Base-by-base conservation (phyloP, 805 yeast species). In the Huiozyma sinensis region DNA sequence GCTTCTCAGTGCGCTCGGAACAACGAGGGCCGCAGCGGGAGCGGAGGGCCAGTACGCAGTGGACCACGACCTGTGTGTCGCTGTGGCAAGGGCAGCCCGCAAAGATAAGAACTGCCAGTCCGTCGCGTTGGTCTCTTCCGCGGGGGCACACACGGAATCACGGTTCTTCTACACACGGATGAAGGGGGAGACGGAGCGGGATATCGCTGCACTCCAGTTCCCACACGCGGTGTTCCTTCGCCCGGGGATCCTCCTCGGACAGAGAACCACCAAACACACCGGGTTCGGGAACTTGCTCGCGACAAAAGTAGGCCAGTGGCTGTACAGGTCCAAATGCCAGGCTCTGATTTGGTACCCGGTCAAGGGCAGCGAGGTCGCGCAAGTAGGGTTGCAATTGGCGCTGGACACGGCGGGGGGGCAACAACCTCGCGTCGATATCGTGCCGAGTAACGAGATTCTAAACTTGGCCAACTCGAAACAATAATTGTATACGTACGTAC, bases 161-260 rank as follows among this genome's bases (percentile, higher is more conserved):
- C 53, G 51, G 12, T 68, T 83, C 36, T 71, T 80, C 5, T 88
- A 87, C 54, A 42, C 75, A 38, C 70, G 71, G 51, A 70, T 81
- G 61, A 88, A 88, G 59, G 95, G 95, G 28, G 74, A 79, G 41
- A 67, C 83, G 40, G 96, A 88, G 57, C 72, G 78, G 38, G 85
- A 77, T 39, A 66, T 88, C 7, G 63, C 69, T 36, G 77, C 67
- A 0, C 67, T 87, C 46, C 72, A 69, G 29, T 88, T 86, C 61
- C 79, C 78, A n/a, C 69, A 77, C 44, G 77, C 87, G 1, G 73
- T 85, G 41, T 81, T 88, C 48, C 61, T 88, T 44, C 72, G 85
- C 54, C 95, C 96, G 0, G 95, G 95, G 9, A 60, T 68, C 0
- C 65, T 87, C 33, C 53, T 83, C 5, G 95, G 95, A 4, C 72